Evolutionary conservation across 2,329 filamentous ascomycete species (phyloP), one percentile per base, ranked within the genome.

Genomic region (Verticillium nubilum): DNA sequence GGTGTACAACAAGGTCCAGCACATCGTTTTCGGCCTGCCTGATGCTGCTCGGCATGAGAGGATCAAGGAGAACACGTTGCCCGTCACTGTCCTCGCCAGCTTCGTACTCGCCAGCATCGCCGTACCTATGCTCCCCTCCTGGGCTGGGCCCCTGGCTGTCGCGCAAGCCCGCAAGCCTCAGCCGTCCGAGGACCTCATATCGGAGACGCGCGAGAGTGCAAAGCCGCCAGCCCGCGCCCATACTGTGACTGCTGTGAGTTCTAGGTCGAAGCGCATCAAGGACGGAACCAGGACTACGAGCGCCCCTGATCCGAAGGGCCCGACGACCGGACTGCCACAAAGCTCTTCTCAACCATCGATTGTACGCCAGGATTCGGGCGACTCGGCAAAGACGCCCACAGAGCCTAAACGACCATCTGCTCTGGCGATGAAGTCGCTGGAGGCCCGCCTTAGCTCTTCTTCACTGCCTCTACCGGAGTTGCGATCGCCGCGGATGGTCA

Each of bases 1-100:
- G 68, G 86, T 95, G 66, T 94, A 93, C 78, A 95, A 95, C 76
- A 92, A 91, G 74, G 90, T 95, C 42, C 91, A 95, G 74, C 87
- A 91, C 73, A 91, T 95, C 67, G 90, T 95, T 27, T 95, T 95
- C 72, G 91, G 91, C 23, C 80, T 89, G 26, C 82, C 87, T 33
- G 90, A 94, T 68, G 81, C 83, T 27, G 80, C 81, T 61, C 83
- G 86, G 60, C 81, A 86, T 64, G 89, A 92, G 67, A 89, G 88
- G 76, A 92, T 95, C 71, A 88, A 86, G 70, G 90, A 94, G 73
- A 95, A 95, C 71, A 81, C 89, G 5, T 74, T 94, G 42, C 91
- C 91, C 7, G 90, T 94, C 58, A 91, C 89, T 6, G 87, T 95
- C 2, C 83, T 95, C 33, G 88, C 89, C 37, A 93, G 90, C 73